Evolutionary conservation across 2,329 filamentous ascomycete species (phyloP).

Genomic region (Parafenestella ontariensis): DNA sequence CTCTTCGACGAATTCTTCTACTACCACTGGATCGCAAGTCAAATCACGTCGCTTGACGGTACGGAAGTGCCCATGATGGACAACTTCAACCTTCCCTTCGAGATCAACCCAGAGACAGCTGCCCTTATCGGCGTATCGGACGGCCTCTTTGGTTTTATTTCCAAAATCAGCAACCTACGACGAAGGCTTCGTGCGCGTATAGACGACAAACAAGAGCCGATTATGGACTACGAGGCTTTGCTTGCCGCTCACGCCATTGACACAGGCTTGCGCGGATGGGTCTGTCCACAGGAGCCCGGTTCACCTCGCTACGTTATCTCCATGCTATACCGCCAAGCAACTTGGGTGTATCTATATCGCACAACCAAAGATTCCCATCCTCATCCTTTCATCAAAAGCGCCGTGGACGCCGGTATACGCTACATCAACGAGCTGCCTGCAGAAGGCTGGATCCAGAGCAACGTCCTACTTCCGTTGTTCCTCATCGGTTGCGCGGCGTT

Average conservation of each 20-base stretch:
- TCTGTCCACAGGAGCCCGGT: constrained; percentile 62
- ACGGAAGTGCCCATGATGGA: constrained; percentile 61
- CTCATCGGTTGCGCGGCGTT: constrained; percentile 68
- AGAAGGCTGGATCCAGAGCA: constrained; percentile 63
- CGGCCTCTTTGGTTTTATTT: constrained; percentile 79
- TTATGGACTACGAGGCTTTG: constrained; percentile 75
- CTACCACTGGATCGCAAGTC: constrained; percentile 73
- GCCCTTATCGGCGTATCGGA: constrained; percentile 82
- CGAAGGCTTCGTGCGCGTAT: constrained; percentile 76
- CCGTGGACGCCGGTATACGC: constrained; percentile 65
- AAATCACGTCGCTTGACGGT: constrained; percentile 63
- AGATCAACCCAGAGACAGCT: constrained; percentile 62
- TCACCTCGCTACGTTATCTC: constrained; percentile 63
- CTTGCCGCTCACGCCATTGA: constrained; percentile 79
- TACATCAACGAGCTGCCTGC: constrained; percentile 63
- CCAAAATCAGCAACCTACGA: constrained; percentile 78
- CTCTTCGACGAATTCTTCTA: constrained; percentile 80
- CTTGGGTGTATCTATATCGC: constrained; percentile 69
- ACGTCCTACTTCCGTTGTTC: constrained; percentile 68
- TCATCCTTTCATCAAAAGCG: constrained; percentile 61
- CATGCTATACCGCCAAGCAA: constrained; percentile 67
- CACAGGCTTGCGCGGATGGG: constrained; percentile 75
- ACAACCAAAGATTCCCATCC: constrained; percentile 66
- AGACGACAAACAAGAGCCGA: constrained; percentile 66
- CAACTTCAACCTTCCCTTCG: constrained; percentile 62